Conservation (phyloP, 768 basidiomycete genomes). For the Mycena indigotica region DNA sequence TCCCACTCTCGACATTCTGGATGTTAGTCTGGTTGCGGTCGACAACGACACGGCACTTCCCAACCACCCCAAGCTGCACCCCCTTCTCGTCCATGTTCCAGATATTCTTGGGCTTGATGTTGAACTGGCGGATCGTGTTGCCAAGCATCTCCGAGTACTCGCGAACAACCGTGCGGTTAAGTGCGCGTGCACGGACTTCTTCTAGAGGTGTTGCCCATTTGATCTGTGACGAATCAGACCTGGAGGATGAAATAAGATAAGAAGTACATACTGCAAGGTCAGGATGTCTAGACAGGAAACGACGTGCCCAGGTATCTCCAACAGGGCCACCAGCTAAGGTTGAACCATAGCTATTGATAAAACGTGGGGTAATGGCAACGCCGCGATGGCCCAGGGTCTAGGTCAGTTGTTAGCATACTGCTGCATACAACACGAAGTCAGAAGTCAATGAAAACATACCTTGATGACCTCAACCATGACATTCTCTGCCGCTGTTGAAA, state of each 20-base stretch:
- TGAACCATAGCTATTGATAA: conserved; percentile 3
- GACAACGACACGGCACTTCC: conserved; percentile 22
- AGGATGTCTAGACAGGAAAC: conserved; percentile 6
- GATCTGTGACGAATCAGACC: not conserved
- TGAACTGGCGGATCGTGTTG: conserved; percentile 23
- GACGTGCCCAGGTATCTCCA: conserved; percentile 3
- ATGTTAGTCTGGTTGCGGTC: conserved; percentile 17
- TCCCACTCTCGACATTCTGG: conserved; percentile 30
- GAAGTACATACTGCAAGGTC: conserved; percentile 5
- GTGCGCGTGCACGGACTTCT: conserved; percentile 6
- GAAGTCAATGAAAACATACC: not conserved
- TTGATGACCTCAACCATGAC: conserved; percentile 5
- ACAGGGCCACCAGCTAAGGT: not conserved
- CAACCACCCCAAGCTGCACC: conserved; percentile 28
- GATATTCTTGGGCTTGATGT: conserved; percentile 30
- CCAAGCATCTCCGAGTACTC: conserved; percentile 29
- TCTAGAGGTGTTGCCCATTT: conserved; percentile 8
- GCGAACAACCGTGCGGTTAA: conserved; percentile 22
- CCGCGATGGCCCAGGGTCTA: conserved; percentile 8
- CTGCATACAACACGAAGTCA: not conserved
- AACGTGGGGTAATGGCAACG: not conserved
- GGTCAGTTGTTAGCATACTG: too few species aligned
- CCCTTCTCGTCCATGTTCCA: conserved; percentile 40
- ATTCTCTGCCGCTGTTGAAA: conserved; percentile 2
- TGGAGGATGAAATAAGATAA: not conserved